Percentiles rank a stretch among this genome's conserved stretches.
Evolutionary conservation across 768 basidiomycete species (phyloP).

Genomic region (Rhodotorula paludigena): DNA sequence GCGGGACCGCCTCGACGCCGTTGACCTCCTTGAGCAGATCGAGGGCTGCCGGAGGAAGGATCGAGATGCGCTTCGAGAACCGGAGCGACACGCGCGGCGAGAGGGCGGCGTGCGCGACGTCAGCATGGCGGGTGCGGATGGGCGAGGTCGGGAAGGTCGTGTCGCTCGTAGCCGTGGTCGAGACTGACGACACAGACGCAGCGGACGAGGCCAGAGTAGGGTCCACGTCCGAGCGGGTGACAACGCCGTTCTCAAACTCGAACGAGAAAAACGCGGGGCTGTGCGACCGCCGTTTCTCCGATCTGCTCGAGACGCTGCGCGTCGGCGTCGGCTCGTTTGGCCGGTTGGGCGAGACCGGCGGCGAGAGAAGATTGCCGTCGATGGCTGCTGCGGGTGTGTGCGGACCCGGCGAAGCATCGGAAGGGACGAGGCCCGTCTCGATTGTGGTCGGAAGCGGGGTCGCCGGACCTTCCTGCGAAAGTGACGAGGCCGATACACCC

Average conservation of each 20-base stretch:
- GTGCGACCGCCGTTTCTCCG: slow-evolving; percentile 10
- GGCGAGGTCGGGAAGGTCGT: slow-evolving; percentile 15
- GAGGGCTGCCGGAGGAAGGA: slow-evolving; percentile 45
- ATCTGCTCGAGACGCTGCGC: slow-evolving; percentile 8
- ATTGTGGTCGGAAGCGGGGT: slow-evolving; percentile 14
- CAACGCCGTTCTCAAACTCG: slow-evolving; percentile 31
- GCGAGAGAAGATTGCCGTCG: background rate
- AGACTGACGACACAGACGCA: background rate
- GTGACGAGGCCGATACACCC: too few relatives aligned
- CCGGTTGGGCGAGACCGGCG: background rate
- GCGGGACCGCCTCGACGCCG: slow-evolving; percentile 38
- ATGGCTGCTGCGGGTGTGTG: slow-evolving; percentile 1
- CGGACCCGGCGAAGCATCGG: slow-evolving; percentile 1
- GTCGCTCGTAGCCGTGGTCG: background rate
- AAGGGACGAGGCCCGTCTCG: slow-evolving; percentile 23
- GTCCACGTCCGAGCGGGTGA: slow-evolving; percentile 27
- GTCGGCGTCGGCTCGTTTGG: background rate
- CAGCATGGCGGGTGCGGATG: slow-evolving; percentile 6
- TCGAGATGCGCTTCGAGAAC: slow-evolving; percentile 44
- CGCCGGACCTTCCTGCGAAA: background rate
- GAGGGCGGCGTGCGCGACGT: slow-evolving; percentile 22
- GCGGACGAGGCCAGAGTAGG: slow-evolving; percentile 6
- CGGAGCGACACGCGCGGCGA: slow-evolving; percentile 43
- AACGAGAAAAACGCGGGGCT: slow-evolving; percentile 37
- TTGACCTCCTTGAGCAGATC: slow-evolving; percentile 41